Base-by-base conservation (phyloP, 2,329 filamentous ascomycete genomes). In the Penicillium aurantiogriseum region DNA sequence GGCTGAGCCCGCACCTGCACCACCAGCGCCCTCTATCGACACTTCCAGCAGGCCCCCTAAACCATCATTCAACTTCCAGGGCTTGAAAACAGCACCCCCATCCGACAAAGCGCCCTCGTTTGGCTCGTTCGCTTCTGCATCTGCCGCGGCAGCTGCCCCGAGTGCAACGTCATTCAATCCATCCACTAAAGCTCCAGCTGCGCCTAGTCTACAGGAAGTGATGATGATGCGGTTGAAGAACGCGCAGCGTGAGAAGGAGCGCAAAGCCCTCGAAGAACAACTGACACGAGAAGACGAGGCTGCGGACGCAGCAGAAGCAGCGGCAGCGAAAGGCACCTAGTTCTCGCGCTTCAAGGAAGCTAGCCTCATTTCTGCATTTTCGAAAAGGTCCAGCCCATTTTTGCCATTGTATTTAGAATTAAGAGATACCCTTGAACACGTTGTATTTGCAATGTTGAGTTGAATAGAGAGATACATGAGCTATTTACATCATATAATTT, bases 191-290 rank as follows among this genome's bases (percentile, higher is more conserved):
- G 67, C 66, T 4, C 44, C 66, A 6, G 71, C 69, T 21, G 69
- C 68, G 38, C 75, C 75, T 11, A 79, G 72, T 54, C 59, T 79
- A n/a, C 72, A 79, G 60, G 77, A 80, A 44, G 59, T 76, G 50
- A 85, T 81, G 1, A 78, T 85, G 74, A 85, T 82, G 58, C 78
- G 83, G 55, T 63, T 87, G 40, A 81, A 82, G 62, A 83, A 80
- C 55, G 83, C 83, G 1, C 83, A 86, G 69, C 78, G 77, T 40
- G 76, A 78, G 63, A 77, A 79, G 25, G 83, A 79, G 38, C 79
- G 77, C 56, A 78, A 76, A 63, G 76, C 77, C 33, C 60, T 83
- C 13, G 82, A 83, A 59, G 82, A 84, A 51, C 78, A 85, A 61
- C 77, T 83, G 54, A 68, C 74, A 43, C 77, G 76, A 63, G 77